Evolutionary conservation across 176 grass and related monocot species (phyloP), one percentile per base, ranked within the genome.

Genomic region (Oryza longistaminata): DNA sequence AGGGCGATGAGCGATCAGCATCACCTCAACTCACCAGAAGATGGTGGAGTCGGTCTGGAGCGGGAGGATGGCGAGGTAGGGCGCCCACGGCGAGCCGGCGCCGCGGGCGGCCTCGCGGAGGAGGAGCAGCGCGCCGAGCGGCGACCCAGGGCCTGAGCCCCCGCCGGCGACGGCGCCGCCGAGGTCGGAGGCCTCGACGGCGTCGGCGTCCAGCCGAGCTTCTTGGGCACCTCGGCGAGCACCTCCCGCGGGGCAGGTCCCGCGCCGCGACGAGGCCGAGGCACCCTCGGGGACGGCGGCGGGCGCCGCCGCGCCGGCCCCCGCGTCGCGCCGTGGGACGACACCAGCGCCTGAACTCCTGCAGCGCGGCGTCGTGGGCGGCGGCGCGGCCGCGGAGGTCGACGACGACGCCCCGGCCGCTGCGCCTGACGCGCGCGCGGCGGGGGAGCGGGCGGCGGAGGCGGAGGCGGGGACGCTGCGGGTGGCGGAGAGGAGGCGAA

Each of bases 151-250:
- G 88, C 12, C 87, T 84, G 22, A 99, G 86, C 66, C 67, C 84
- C 66, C 83, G 17, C 65, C 81, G 31, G 74, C 75, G 72, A 90
- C 88, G 16, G 88, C 77, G 55, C 81, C 90, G 45, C 90, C 90
- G 45, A 99, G 81, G 17, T 89, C 93, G 67, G 96, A 96, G 72
- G 88, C 64, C 15, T 90, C 90, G 58, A 96, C 93, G 21, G 88
- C 84, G 64, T 99, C 96, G 4, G 91, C 75, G 88, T 99, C 91
- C 82, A 99, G 80, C 93, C 96, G 66, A 99, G 91, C 83, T 90
- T 94, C 83, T 99, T 96, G 48, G 93, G 90, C 64, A 96, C 84
- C 90, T 96, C 91, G 27, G 86, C 91, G 73, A 99, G 84, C 43
- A 94, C 90, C 90, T 96, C 91, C 92, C 94, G 37, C 87, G 79